Percentiles rank a stretch among this genome's conserved stretches.
Conservation (phyloP, 495 filamentous ascomycete species). For the Apiosordaria backusii region DNA sequence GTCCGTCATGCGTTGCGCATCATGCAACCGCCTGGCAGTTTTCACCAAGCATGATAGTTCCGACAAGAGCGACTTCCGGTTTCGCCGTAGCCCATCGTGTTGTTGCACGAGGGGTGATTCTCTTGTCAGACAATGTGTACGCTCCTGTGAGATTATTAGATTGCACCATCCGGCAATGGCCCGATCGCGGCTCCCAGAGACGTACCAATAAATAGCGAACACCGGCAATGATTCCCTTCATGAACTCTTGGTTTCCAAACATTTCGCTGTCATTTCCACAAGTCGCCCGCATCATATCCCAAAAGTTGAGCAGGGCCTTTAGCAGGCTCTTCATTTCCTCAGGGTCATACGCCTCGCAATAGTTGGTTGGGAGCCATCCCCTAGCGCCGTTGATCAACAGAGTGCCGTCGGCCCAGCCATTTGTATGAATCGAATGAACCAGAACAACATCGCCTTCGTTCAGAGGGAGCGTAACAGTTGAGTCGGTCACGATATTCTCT, state of each 20-base stretch:
- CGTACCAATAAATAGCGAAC: constrained; percentile 85
- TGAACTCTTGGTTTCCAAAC: constrained; percentile 83
- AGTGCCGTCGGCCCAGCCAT: constrained; percentile 99
- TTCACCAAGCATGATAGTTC: constrained; percentile 89
- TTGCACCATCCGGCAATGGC: constrained; percentile 7
- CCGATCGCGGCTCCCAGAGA: constrained; percentile 13
- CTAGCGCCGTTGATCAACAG: constrained; percentile 79
- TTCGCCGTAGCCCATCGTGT: constrained; percentile 71
- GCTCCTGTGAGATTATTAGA: constrained; percentile 57
- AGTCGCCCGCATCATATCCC: constrained; percentile 78
- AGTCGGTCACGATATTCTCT: constrained; percentile 58
- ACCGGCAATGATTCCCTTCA: constrained; percentile 88
- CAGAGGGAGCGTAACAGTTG: constrained; percentile 83
- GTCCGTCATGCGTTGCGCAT: constrained; percentile 47
- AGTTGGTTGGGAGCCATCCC: constrained; percentile 98
- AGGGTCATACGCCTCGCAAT: constrained; percentile 91
- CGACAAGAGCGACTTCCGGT: constrained; percentile 79
- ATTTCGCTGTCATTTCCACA: constrained; percentile 61
- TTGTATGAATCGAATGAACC: constrained; percentile 95
- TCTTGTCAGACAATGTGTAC: constrained; percentile 78
- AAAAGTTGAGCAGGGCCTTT: constrained; percentile 83
- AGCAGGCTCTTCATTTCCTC: constrained; percentile 79
- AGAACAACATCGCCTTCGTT: constrained; percentile 89
- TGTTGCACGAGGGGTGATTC: constrained; percentile 70
- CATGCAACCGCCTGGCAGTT: constrained; percentile 76